Conservation (phyloP, 805 yeast genomes). For the Schwanniomyces occidentalis region DNA sequence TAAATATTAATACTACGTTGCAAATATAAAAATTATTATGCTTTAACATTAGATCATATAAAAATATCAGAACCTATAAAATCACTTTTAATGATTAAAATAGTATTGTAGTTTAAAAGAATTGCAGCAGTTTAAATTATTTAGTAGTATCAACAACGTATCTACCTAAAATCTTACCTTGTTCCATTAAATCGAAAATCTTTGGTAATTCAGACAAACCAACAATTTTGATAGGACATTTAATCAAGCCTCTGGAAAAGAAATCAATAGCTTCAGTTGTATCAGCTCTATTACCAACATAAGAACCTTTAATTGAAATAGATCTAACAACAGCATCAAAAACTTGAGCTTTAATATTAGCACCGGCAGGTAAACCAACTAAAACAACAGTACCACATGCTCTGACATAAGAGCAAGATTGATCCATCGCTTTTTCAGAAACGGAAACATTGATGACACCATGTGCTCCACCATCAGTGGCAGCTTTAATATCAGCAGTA, state of each 20-base stretch:
- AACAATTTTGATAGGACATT: slow-evolving; percentile 42
- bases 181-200: slow-evolving; percentile 41
- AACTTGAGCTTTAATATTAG: slow-evolving; percentile 39
- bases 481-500: slow-evolving; percentile 42
- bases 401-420: slow-evolving; percentile 44
- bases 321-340: slow-evolving; percentile 43
- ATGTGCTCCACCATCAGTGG: slow-evolving; percentile 64
- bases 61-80: too few relatives aligned
- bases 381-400: slow-evolving; percentile 43
- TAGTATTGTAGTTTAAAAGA: slow-evolving; percentile 40
- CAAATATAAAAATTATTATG: too few relatives aligned
- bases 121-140: too few relatives aligned
- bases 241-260: slow-evolving; percentile 43
- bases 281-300: slow-evolving; percentile 49
- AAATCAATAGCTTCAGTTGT: slow-evolving; percentile 46
- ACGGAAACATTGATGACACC: slow-evolving; percentile 51
- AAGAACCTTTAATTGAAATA: slow-evolving; percentile 41
- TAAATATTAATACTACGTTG: too few relatives aligned
- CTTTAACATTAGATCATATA: too few relatives aligned
- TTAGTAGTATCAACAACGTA: slow-evolving; percentile 45
- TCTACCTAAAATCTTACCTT: slow-evolving; percentile 45
- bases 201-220: slow-evolving; percentile 41
- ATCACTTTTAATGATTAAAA: too few relatives aligned
- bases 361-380: slow-evolving; percentile 48
- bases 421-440: slow-evolving; percentile 50